phyloP scores from a whole-genome alignment of 306 rosid species.

The Malus fusca region DNA sequence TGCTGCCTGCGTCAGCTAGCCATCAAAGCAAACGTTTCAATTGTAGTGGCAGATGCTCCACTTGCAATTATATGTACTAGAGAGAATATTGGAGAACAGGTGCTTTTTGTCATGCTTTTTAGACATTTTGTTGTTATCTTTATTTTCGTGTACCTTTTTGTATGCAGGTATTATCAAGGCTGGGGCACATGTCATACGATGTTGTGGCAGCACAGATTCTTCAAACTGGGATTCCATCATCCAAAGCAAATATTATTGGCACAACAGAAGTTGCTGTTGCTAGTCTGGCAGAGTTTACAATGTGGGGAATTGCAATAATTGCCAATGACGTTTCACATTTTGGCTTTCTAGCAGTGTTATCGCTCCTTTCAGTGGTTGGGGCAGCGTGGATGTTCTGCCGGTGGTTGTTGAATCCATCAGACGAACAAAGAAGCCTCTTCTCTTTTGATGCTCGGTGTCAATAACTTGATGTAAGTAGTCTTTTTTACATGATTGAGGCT shows the following conservation, averaged over 20 bases:
- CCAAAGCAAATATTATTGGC: constrained; percentile 88
- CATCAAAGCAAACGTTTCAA: not conserved
- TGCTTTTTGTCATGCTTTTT: not conserved
- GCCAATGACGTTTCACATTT: constrained; percentile 81
- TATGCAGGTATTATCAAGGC: constrained; percentile 71
- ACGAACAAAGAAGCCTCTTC: constrained; percentile 64
- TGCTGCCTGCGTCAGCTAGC: not conserved
- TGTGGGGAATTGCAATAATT: constrained; percentile 80
- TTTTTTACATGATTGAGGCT: not conserved
- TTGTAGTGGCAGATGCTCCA: not conserved
- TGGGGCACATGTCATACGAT: constrained; percentile 94
- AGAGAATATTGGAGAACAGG: not conserved
- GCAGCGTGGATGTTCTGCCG: constrained; percentile 79
- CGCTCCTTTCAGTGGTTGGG: constrained; percentile 79
- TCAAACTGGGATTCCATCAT: constrained; percentile 90
- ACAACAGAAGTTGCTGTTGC: constrained; percentile 92
- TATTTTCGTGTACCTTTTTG: not conserved
- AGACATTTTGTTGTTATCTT: not conserved
- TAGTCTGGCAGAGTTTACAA: constrained; percentile 83
- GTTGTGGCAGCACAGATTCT: constrained; percentile 92
- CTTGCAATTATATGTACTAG: not conserved
- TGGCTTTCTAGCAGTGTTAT: constrained; percentile 63
- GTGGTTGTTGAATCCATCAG: constrained; percentile 88
- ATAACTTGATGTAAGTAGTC: constrained; percentile 34
- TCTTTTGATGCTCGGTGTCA: constrained; percentile 51